Evolutionary conservation across 2,329 filamentous ascomycete genomes (phyloP), one percentile per base, ranked within the genome.

Genomic region (Ophioceras dolichostomum): DNA sequence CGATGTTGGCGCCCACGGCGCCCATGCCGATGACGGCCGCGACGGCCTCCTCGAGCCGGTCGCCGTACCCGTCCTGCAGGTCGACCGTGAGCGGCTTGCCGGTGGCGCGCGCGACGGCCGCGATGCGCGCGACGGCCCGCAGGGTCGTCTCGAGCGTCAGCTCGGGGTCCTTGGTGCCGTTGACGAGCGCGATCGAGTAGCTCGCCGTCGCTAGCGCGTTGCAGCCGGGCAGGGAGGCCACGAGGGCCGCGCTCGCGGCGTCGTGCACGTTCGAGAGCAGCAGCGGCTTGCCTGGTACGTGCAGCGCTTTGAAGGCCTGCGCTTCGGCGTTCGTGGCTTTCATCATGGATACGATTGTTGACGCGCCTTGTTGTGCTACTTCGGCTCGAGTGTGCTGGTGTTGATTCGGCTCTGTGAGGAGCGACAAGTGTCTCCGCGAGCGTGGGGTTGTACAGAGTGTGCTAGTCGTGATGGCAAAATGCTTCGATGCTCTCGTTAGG

Each of bases 1-100:
- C 68, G 3, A 73, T 47, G 44, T 75, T 73, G 36, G 61, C 60
- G 1, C 69, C 68, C 13, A 68, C 68, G 0, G 57, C 68, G 1
- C 67, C 68, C 0, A 63, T 39, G 4, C 57, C 51, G 24, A 73
- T 59, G 3, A 65, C 49, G 4, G 48, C 48, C 10, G 46, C 45
- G 10, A 70, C 52, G 1, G 58, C 64, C 12, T 58, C 57, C 22
- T 59, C 59, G 2, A 65, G 44, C 28, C 35, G 49, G 27, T 48
- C 43, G 6, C 58, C 52, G 41, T 70, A 73, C 0, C 67, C 68
- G 43, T 73, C 67, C 49, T 73, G 68, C 16, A 73, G 49, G 45
- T 73, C 69, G 13, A 65, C 67, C 0, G 63, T 68, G 5, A 74
- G 46, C 1, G 66, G 63, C 8, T 60, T 58, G 20, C 22, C 30